A percentile compares a stretch with the other conserved stretches of the same genome.
Conservation (phyloP, 495 filamentous ascomycete genomes). For the Daldinia caldariorum region DNA sequence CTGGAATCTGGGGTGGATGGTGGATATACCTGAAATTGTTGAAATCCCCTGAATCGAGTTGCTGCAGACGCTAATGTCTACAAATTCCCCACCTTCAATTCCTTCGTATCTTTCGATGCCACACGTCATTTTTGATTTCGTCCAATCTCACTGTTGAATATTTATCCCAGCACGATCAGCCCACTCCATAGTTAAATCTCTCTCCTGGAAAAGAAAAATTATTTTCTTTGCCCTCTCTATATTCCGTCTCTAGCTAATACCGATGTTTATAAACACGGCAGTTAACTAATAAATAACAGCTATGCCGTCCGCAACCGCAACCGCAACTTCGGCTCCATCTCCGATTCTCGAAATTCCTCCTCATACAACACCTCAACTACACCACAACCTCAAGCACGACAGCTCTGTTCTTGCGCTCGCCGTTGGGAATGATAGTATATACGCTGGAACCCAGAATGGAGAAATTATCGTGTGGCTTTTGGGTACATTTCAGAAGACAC, state of each 20-base stretch:
- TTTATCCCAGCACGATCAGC: neutral
- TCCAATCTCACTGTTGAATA: neutral
- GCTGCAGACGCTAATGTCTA: constrained; percentile 20
- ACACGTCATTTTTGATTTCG: constrained; percentile 36
- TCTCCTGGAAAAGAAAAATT: neutral
- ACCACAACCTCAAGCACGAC: constrained; percentile 75
- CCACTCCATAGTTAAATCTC: neutral
- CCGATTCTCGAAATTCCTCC: constrained; percentile 51
- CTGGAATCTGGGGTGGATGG: constrained; percentile 26
- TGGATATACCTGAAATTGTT: constrained; percentile 15
- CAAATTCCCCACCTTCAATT: constrained; percentile 30
- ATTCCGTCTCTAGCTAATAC: neutral
- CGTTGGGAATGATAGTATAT: constrained; percentile 71
- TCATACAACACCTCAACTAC: constrained; percentile 62
- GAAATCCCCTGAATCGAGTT: constrained; percentile 17
- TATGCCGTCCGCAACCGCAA: constrained; percentile 22
- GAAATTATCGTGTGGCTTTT: constrained; percentile 93
- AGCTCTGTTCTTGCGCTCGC: constrained; percentile 78
- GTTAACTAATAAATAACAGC: constrained; percentile 30
- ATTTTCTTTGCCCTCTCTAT: neutral
- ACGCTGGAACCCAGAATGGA: constrained; percentile 89
- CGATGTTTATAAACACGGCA: neutral
- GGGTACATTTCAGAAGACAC: constrained; percentile 80
- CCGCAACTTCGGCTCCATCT: constrained; percentile 40
- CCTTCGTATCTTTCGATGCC: constrained; percentile 4